Base-by-base conservation (phyloP, 2,329 filamentous ascomycete species). In the Fusarium musae region DNA sequence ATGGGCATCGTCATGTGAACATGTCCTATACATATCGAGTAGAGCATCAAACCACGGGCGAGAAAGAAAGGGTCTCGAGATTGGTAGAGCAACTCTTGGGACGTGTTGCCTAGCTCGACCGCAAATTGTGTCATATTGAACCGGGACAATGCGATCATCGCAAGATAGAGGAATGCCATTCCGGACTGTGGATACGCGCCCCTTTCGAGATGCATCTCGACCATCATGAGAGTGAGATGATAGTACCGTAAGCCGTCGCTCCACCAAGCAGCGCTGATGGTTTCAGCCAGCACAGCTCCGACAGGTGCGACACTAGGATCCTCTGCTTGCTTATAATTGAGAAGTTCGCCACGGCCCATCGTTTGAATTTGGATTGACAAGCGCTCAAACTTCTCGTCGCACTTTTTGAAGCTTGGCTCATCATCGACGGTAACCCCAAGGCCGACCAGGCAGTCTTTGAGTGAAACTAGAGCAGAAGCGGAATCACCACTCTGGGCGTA, bases 401-500 rank as follows among this genome's bases (percentile, higher is more conserved):
- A 97, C 75, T 92, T 89, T 74, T 95, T 91, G 79, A 91, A 95
- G 0, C 89, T 91, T 4, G 91, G 91, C 5, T 90, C 84, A 4
- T 91, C 85, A 39, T 91, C 88, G 17, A 96, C 84, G 3, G 88
- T 82, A 21, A 95, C 87, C 6, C 90, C 93, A 17, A 97, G 86
- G 17, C 91, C 91, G 34, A 83, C 84, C 21, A 98, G 84, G 70
- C 93, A 95, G 50, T 91, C 88, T 77, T 92, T 92, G 30, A 98
- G 84, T 2, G 90, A 89, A 37, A 87, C 83, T 75, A 97, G 90
- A 1, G 95, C 93, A 9, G 88, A 88, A 28, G 86, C 83, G 34
- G 91, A 90, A 72, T 97, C 90, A 3, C 95, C 94, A 61, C 88
- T 87, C 77, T 95, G 91, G 3, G 93, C 90, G 76, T 91, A 90